Conservation (phyloP, 352 stramenopile species). For the Phytophthora citrophthora region DNA sequence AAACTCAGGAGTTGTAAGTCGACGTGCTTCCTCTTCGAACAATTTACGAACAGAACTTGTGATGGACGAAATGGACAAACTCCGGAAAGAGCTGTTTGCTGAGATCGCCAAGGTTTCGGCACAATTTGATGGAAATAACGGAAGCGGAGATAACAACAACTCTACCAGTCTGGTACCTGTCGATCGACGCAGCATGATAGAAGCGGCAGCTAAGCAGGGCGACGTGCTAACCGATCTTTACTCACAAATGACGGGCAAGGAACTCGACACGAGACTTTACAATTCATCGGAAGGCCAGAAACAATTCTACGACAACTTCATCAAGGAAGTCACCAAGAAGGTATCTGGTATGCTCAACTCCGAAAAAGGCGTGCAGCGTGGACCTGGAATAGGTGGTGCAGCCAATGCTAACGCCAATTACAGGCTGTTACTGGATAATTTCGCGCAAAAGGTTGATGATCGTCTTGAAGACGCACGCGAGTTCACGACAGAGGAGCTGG, state of each 20-base stretch:
- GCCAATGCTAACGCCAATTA: slow-evolving; percentile 68
- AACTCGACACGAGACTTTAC: slow-evolving; percentile 58
- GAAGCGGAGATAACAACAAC: slow-evolving; percentile 15
- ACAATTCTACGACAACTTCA: slow-evolving; percentile 74
- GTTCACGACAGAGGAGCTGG: slow-evolving; percentile 66
- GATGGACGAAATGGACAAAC: slow-evolving; percentile 55
- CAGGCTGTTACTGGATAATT: slow-evolving; percentile 72
- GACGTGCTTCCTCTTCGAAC: slow-evolving; percentile 25
- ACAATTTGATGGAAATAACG: slow-evolving; percentile 26
- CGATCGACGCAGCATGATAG: slow-evolving; percentile 24
- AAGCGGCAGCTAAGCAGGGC: slow-evolving; percentile 36
- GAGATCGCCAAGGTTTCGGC: slow-evolving; percentile 59
- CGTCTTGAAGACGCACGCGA: slow-evolving; percentile 69
- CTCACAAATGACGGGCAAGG: slow-evolving; percentile 59
- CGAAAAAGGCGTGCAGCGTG: slow-evolving; percentile 42
- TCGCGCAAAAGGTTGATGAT: slow-evolving; percentile 76
- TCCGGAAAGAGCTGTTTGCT: slow-evolving; percentile 56
- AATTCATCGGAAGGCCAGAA: slow-evolving; percentile 50
- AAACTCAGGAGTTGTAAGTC: neutral
- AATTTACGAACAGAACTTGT: slow-evolving; percentile 33
- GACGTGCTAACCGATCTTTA: slow-evolving; percentile 64
- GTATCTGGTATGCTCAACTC: slow-evolving; percentile 61
- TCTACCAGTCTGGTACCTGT: slow-evolving; percentile 26
- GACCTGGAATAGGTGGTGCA: slow-evolving; percentile 37
- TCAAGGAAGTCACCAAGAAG: slow-evolving; percentile 84